Percentiles rank a stretch among this genome's conserved stretches.
phyloP scores from a whole-genome alignment of 768 basidiomycete species.

The Auriscalpium orientale region DNA sequence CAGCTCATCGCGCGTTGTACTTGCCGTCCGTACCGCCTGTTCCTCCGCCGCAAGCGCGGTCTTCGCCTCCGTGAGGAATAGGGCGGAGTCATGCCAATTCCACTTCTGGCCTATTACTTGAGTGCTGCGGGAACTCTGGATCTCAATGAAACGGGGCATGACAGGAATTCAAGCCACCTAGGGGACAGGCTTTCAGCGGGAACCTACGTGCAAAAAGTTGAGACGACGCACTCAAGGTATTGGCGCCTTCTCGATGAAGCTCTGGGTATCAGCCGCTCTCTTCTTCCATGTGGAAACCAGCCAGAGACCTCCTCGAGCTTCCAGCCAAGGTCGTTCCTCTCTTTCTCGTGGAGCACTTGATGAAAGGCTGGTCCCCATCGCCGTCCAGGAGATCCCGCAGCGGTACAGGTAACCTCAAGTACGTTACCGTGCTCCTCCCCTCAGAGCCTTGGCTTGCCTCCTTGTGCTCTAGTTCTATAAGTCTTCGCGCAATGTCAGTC shows the following conservation, averaged over 20 bases:
- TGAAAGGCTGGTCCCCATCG: slow-evolving; percentile 64
- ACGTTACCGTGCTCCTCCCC: slow-evolving; percentile 88
- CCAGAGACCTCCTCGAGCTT: slow-evolving; percentile 65
- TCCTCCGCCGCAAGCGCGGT: slow-evolving; percentile 64
- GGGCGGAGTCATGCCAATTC: slow-evolving; percentile 70
- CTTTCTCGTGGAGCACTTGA: slow-evolving; percentile 73
- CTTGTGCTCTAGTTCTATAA: slow-evolving; percentile 69
- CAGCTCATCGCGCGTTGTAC: slow-evolving; percentile 86
- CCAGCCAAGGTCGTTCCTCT: slow-evolving; percentile 57
- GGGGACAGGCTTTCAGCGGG: not conserved
- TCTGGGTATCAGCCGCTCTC: slow-evolving; percentile 74
- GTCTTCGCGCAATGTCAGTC: slow-evolving; percentile 33
- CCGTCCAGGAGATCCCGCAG: slow-evolving; percentile 75
- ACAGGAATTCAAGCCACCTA: slow-evolving; percentile 78
- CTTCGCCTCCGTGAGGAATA: slow-evolving; percentile 81
- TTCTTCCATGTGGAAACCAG: slow-evolving; percentile 85
- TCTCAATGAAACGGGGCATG: slow-evolving; percentile 83
- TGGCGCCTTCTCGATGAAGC: slow-evolving; percentile 67
- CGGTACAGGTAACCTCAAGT: slow-evolving; percentile 92
- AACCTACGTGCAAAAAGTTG: not conserved
- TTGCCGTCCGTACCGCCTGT: slow-evolving; percentile 58
- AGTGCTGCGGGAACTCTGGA: slow-evolving; percentile 75
- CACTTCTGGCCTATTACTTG: slow-evolving; percentile 77
- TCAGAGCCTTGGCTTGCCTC: slow-evolving; percentile 67
- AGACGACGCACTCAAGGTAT: slow-evolving; percentile 68